phyloP scores from a whole-genome alignment of 257 asterid genomes.

The Penstemon newberryi region DNA sequence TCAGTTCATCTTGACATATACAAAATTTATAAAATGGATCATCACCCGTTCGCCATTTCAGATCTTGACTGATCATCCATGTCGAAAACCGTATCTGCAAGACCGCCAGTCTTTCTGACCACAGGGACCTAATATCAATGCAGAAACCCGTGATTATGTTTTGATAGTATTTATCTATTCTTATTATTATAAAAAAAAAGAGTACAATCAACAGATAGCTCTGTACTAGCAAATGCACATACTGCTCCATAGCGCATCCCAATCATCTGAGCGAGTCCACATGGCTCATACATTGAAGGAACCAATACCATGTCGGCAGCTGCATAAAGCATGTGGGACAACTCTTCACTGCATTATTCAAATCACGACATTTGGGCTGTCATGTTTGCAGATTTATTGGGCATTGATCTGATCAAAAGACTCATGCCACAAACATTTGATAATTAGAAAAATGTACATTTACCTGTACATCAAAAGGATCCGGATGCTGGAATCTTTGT shows the following conservation, averaged over 20 bases:
- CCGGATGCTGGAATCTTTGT: conserved; percentile 66
- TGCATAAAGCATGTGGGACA: conserved; percentile 91
- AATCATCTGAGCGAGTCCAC: conserved; percentile 93
- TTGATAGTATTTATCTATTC: not conserved
- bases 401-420: not conserved
- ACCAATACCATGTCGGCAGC: conserved; percentile 95
- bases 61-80: conserved; percentile 63
- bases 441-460: conserved; percentile 1
- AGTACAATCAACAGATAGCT: not conserved
- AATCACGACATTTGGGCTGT: conserved; percentile 9
- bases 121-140: conserved; percentile 63
- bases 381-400: not conserved
- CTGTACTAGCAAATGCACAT: conserved; percentile 30
- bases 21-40: not conserved
- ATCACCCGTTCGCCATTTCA: conserved; percentile 70
- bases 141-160: not conserved
- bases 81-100: conserved; percentile 88
- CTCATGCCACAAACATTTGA: too few relatives aligned
- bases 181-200: not conserved
- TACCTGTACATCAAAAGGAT: conserved; percentile 85
- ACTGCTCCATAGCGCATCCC: conserved; percentile 97
- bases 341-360: conserved; percentile 72
- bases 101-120: conserved; percentile 90
- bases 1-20: not conserved
- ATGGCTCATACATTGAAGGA: conserved; percentile 92